Conservation (phyloP, 257 asterid genomes). For the Euphrasia confusa region DNA sequence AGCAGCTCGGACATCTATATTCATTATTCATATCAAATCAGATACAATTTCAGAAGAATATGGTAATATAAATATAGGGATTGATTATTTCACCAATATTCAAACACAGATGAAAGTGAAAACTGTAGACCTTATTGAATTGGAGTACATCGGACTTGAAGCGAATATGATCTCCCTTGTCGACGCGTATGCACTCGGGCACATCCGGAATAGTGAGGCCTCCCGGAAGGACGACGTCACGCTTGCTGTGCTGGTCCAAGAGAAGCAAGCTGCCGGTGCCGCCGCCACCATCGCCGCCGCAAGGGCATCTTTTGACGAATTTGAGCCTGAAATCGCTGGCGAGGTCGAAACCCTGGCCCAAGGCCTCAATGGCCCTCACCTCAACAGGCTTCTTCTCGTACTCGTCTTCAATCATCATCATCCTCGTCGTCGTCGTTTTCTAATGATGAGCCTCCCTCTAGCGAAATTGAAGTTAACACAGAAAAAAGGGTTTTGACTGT, state of each 20-base stretch:
- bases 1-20: slow-evolving; percentile 89
- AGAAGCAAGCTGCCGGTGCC: slow-evolving; percentile 61
- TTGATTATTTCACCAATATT: neutral
- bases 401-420: slow-evolving; percentile 33
- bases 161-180: slow-evolving; percentile 87
- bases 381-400: slow-evolving; percentile 57
- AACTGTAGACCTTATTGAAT: slow-evolving; percentile 62
- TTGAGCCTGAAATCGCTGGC: slow-evolving; percentile 95
- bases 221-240: slow-evolving; percentile 73
- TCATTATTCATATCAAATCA: neutral
- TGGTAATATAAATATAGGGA: neutral
- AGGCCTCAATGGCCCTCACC: slow-evolving; percentile 69
- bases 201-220: slow-evolving; percentile 61
- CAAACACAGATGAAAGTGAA: neutral
- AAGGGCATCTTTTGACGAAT: slow-evolving; percentile 63
- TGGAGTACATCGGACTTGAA: slow-evolving; percentile 94
- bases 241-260: slow-evolving; percentile 46
- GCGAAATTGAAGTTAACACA: neutral
- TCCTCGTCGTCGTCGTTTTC: no score
- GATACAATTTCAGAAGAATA: slow-evolving; percentile 7
- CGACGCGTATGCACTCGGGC: slow-evolving; percentile 73
- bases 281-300: slow-evolving; percentile 31
- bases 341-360: slow-evolving; percentile 93
- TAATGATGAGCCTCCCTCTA: neutral
- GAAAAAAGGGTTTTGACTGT: neutral